Base-by-base conservation (phyloP, 2,329 filamentous ascomycete genomes). In the Saccharata proteae region DNA sequence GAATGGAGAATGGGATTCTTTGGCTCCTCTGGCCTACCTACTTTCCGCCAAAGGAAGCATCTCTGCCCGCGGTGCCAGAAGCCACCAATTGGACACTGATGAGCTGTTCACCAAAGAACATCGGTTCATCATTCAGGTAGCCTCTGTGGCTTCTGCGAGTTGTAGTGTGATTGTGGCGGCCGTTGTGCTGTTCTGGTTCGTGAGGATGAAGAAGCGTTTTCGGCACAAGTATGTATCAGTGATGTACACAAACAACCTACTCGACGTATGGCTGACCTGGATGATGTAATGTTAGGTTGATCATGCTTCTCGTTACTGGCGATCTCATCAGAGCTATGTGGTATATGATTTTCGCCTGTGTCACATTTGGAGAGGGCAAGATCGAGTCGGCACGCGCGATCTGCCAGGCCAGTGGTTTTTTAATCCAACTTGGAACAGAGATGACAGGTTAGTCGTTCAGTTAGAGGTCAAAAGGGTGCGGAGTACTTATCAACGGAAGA, bases 241-340 rank as follows among this genome's bases (percentile, higher is more conserved):
- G 16, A 18, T 15, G n/a, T n/a, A 4, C 22, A 13, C 12, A 19
- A 26, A 22, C 19, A 17, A 14, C 22, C 36, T 20, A 32, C 16
- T 12, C 25, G 23, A 11, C n/a, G n/a, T n/a, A n/a, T n/a, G n/a
- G 18, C 22, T 24, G 25, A 21, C 25, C 34, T 24, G 22, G 6
- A n/a, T 14, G 27, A 38, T 22, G 29, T 40, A 10, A 8, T 3
- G 5, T 16, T 8, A 82, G 78, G 39, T 65, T 88, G 33, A 77
- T 88, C 35, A 73, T 86, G 65, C 55, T 84, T 22, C 61, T 86
- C 10, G 74, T 88, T 27, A 65, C 74, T 38, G 78, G 77, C 42
- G 79, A 85, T 51, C 67, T 80, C 47, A 69, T 77, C 53, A 80
- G 81, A 51, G 69, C 74, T 3, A 47, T 74, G 3, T 82, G 74